These are phyloP conservation scores for Aspergillus candidus DNA, from an alignment of 2,329 filamentous ascomycete genomes.

Conservation along the genomic window DNA sequence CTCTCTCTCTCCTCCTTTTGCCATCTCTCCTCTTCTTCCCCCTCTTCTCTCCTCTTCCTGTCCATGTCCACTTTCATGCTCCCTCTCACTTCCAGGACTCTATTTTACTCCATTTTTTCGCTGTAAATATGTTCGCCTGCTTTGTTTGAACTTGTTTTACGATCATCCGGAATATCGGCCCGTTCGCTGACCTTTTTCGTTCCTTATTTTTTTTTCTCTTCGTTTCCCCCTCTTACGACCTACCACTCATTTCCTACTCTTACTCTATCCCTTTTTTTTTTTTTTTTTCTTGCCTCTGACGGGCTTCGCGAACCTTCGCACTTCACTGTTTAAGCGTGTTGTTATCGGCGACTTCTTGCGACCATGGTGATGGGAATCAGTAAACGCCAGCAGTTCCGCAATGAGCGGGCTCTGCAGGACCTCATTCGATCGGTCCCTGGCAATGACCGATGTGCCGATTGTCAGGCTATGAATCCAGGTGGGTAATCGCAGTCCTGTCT, in stretches of 20 bases:
- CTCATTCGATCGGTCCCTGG: slow-evolving; percentile 77
- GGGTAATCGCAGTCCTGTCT: slow-evolving; percentile 28
- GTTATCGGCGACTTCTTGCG: slow-evolving; percentile 1
- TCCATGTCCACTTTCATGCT: not conserved
- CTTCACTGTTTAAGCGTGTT: not conserved
- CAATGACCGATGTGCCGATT: slow-evolving; percentile 93
- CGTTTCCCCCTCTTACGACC: slow-evolving; percentile 1
- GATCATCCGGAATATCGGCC: slow-evolving; percentile 12
- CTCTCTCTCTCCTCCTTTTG: slow-evolving; percentile 2
- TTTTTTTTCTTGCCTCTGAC: slow-evolving; percentile 8
- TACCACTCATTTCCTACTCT: slow-evolving; percentile 11
- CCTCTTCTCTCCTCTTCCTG: not conserved
- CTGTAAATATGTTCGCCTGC: slow-evolving; percentile 15
- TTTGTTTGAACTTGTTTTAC: slow-evolving; percentile 8
- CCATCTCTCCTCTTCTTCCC: not conserved
- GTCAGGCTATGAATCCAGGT: slow-evolving; percentile 87
- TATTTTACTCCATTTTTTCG: not conserved
- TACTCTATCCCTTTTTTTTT: too few relatives aligned
- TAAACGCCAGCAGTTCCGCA: slow-evolving; percentile 97
- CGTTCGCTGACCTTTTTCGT: slow-evolving; percentile 9
- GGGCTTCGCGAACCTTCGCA: not conserved
- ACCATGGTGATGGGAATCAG: slow-evolving; percentile 69
- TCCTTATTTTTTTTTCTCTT: slow-evolving; percentile 2
- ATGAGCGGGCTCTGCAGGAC: slow-evolving; percentile 86
- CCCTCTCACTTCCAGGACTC: not conserved